Percentiles rank a stretch among this genome's conserved stretches.
Evolutionary conservation across 495 filamentous ascomycete genomes (phyloP).

Genomic region (Neurospora hispaniola): DNA sequence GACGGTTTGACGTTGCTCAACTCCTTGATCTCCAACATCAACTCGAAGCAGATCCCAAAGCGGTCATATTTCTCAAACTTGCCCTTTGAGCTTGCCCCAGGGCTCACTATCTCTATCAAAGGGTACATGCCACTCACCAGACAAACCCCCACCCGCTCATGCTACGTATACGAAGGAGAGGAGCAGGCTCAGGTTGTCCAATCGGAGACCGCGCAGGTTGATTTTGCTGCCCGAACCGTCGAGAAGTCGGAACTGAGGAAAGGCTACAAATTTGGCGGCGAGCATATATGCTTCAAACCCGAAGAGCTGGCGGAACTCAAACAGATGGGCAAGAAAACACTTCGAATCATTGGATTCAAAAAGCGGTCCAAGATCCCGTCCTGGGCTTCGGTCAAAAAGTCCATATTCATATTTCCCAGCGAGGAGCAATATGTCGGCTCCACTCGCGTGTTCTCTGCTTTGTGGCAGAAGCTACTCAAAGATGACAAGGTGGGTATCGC

Average conservation of each 20-base stretch:
- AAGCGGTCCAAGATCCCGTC: slow-evolving; percentile 60
- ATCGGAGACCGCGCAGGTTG: slow-evolving; percentile 58
- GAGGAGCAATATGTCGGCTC: slow-evolving; percentile 85
- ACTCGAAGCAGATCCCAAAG: slow-evolving; percentile 80
- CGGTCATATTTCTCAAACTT: slow-evolving; percentile 78
- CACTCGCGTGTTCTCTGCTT: slow-evolving; percentile 80
- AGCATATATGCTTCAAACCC: slow-evolving; percentile 72
- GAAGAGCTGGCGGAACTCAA: slow-evolving; percentile 72
- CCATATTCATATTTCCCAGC: slow-evolving; percentile 88
- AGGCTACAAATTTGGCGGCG: slow-evolving; percentile 91
- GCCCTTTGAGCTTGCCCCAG: slow-evolving; percentile 75
- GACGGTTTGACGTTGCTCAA: slow-evolving; percentile 74
- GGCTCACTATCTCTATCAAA: slow-evolving; percentile 77
- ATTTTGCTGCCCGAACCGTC: slow-evolving; percentile 64
- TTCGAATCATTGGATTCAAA: slow-evolving; percentile 94
- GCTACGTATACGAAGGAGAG: slow-evolving; percentile 75
- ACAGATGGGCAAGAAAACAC: slow-evolving; percentile 57
- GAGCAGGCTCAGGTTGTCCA: slow-evolving; percentile 73
- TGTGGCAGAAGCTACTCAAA: slow-evolving; percentile 76
- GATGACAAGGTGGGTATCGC: slow-evolving; percentile 70
- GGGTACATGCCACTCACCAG: slow-evolving; percentile 83
- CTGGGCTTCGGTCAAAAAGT: slow-evolving; percentile 78
- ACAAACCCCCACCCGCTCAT: slow-evolving; percentile 66
- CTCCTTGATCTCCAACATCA: slow-evolving; percentile 79
- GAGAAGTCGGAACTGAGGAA: slow-evolving; percentile 79